Conservation (phyloP, 306 rosid genomes). For the Bauhinia variegata region DNA sequence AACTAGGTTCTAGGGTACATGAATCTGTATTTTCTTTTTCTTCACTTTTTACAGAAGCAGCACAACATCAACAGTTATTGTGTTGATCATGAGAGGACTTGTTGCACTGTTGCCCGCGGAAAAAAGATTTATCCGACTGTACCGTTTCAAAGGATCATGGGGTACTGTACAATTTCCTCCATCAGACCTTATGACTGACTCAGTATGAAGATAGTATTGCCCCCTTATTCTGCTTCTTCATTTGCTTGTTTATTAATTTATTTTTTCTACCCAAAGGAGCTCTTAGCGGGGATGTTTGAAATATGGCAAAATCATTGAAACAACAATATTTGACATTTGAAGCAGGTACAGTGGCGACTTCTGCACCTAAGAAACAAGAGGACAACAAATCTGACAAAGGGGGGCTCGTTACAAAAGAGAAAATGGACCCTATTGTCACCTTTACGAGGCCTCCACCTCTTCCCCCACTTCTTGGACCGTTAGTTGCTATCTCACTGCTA, state of each 20-base stretch:
- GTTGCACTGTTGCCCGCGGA: slow-evolving; percentile 38
- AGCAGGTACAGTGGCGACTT: slow-evolving; percentile 52
- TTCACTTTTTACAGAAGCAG: slow-evolving; percentile 21
- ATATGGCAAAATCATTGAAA: slow-evolving; percentile 1
- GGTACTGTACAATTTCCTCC: slow-evolving; percentile 43
- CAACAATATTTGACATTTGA: neutral
- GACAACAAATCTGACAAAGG: slow-evolving; percentile 42
- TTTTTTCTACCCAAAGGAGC: too few relatives aligned
- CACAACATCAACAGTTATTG: neutral
- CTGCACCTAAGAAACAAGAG: slow-evolving; percentile 48
- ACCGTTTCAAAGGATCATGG: slow-evolving; percentile 45
- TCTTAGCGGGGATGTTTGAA: too few relatives aligned
- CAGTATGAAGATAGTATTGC: too few relatives aligned
- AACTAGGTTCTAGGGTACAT: too few relatives aligned
- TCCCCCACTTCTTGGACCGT: slow-evolving; percentile 70
- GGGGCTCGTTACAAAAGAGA: slow-evolving; percentile 47
- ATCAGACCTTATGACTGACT: too few relatives aligned
- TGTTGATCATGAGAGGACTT: slow-evolving; percentile 47
- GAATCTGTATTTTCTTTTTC: slow-evolving; percentile 9
- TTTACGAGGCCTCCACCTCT: slow-evolving; percentile 68
- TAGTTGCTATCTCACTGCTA: slow-evolving; percentile 55
- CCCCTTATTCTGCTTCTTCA: neutral
- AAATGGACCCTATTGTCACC: slow-evolving; percentile 53
- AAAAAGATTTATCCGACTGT: slow-evolving; percentile 47
- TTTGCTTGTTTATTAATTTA: neutral